Percentiles rank a stretch among this genome's conserved stretches.
Conservation (phyloP, 192 early-diverging fungal genomes). For the Linnemannia schmuckeri region DNA sequence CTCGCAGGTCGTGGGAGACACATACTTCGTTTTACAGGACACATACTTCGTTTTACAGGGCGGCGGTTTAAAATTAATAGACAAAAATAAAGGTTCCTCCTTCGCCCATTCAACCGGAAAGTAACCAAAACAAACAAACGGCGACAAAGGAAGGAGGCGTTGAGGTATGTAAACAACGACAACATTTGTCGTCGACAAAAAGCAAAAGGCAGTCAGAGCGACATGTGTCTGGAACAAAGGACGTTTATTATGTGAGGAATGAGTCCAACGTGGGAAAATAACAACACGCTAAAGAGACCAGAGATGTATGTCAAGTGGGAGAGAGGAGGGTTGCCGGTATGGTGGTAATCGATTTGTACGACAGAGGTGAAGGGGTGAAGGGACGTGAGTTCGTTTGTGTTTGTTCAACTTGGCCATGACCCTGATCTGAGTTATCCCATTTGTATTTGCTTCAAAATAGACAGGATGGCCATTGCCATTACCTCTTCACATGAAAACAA, state of each 20-base stretch:
- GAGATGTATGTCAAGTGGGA: background rate
- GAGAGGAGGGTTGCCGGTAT: background rate
- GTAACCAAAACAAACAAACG: background rate
- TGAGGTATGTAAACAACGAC: background rate
- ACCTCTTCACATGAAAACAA: too few species aligned
- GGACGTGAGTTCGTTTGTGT: background rate
- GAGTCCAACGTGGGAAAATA: background rate
- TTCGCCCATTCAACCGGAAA: constrained; percentile 6
- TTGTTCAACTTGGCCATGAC: background rate
- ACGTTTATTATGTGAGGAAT: background rate
- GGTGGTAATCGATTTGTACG: background rate
- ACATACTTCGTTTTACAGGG: background rate
- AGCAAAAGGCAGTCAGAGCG: background rate
- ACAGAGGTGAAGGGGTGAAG: background rate
- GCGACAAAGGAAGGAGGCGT: background rate
- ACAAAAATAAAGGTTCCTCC: background rate
- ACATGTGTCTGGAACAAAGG: background rate
- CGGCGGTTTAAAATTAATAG: background rate
- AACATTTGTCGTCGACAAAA: background rate
- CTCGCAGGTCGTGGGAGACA: background rate
- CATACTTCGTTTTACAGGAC: background rate
- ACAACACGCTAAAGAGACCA: background rate
- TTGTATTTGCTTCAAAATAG: too few species aligned
- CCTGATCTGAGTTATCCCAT: background rate
- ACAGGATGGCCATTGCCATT: too few species aligned